These are phyloP conservation scores for Penicillium maclennaniae DNA, from an alignment of 495 filamentous ascomycete species.

Conservation along the genomic window DNA sequence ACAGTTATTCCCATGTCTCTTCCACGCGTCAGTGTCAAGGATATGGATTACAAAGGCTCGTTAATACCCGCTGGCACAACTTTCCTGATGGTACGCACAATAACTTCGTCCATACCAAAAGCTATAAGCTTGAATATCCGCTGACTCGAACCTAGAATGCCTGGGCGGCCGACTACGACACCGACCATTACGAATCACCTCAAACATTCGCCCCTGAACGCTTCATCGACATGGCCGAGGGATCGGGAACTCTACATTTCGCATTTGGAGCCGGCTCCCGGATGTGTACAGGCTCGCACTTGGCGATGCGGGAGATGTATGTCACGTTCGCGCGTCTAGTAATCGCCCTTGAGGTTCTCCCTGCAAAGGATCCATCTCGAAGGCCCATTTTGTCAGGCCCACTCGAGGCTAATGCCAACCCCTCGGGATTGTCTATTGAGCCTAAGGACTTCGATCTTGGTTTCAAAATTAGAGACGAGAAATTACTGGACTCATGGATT, in stretches of 20 bases:
- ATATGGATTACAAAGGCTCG: constrained; percentile 56
- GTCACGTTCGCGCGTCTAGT: no score
- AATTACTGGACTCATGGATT: no score
- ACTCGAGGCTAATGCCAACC: no score
- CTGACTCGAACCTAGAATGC: constrained; percentile 48
- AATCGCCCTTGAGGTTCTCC: no score
- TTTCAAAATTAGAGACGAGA: no score
- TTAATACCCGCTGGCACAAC: constrained; percentile 61
- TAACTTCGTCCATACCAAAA: neutral
- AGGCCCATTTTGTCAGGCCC: no score
- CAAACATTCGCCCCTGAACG: constrained; percentile 62
- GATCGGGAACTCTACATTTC: constrained; percentile 63
- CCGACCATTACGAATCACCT: constrained; percentile 54
- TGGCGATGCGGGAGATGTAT: constrained; percentile 65
- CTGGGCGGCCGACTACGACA: constrained; percentile 67
- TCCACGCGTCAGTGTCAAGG: constrained; percentile 60
- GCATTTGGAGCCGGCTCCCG: constrained; percentile 66
- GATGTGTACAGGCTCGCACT: constrained; percentile 65
- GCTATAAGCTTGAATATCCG: neutral
- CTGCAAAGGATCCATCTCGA: no score
- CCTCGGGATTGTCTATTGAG: no score
- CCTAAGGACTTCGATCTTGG: no score
- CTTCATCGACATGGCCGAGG: constrained; percentile 54
- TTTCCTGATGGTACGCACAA: constrained; percentile 56
- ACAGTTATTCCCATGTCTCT: constrained; percentile 69